These are phyloP conservation scores for Cajanus cajan DNA, from an alignment of 306 rosid genomes.

Conservation along the genomic window DNA sequence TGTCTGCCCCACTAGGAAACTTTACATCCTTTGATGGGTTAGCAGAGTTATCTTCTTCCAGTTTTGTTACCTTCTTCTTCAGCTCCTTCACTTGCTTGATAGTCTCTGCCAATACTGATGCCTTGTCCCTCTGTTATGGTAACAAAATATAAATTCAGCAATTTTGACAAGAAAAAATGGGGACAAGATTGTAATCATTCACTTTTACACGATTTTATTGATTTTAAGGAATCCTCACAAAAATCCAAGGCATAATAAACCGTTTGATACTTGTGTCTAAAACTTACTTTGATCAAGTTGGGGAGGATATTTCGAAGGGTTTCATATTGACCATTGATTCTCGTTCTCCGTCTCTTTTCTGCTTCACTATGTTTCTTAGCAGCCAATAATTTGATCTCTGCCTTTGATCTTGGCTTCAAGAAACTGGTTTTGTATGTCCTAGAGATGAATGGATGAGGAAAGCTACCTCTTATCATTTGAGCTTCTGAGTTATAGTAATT, in stretches of 20 bases:
- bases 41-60: conserved; percentile 33
- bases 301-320: conserved; percentile 59
- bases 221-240: neutral
- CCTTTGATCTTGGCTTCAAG: conserved; percentile 50
- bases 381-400: conserved; percentile 43
- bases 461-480: conserved; percentile 27
- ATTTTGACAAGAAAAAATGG: neutral
- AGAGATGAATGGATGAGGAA: conserved; percentile 30
- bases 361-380: conserved; percentile 77
- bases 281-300: conserved; percentile 53
- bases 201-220: neutral
- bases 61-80: conserved; percentile 42
- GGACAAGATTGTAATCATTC: neutral
- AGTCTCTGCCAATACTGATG: conserved; percentile 58
- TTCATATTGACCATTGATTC: conserved; percentile 70
- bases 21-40: conserved; percentile 19
- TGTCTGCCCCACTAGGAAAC: conserved; percentile 53
- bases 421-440: conserved; percentile 33
- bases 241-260: neutral
- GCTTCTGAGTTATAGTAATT: conserved; percentile 33
- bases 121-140: conserved; percentile 65
- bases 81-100: conserved; percentile 55
- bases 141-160: neutral
- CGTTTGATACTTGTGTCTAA: neutral
- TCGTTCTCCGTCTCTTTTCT: conserved; percentile 65